Evolutionary conservation across 345 rosid genomes (phyloP), one percentile per base, ranked within the genome.

Genomic region (Lepidium aucheri): DNA sequence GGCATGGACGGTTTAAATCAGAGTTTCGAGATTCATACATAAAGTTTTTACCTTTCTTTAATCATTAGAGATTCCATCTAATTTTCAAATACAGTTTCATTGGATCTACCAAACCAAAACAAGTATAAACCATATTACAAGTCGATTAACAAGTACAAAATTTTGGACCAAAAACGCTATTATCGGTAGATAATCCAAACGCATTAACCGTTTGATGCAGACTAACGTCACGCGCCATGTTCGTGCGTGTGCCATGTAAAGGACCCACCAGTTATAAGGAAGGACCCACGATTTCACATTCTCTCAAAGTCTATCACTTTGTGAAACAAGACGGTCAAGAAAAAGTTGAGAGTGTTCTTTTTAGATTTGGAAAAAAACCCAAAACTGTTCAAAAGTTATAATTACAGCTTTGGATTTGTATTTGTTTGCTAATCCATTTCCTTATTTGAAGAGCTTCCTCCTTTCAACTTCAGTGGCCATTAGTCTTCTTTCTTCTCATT

Each of bases 271-370:
- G 16, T 70, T 69, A 20, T 39, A 69, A 13, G 22, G 22, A 69
- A 13, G 22, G 22, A 20, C 64, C 75, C 75, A 72, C 76, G 65
- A 72, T 26, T 26, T 71, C 65, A 53, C 53, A 16, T 34, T 7
- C 40, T 47, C 61, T 36, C 11, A 46, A 28, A 26, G 40, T 36
- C 61, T 42, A 4, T 52, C 60, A 41, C 42, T 35, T 69, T 13
- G 56, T 18, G 65, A 47, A 69, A 60, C 67, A 32, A 32, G 59
- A 51, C 67, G 68, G 74, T 61, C 63, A 70, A 61, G 74, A 60
- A 61, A 60, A 69, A 50, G 60, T 14, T 56, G 47, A 45, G 63
- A 22, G 17, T 45, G 4, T 44, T 34, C 18, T 40, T 22, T 45
- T 32, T 46, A 38, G 14, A n/a, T 30, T 57, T 28, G n/a, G 50